Evolutionary conservation across 495 filamentous ascomycete species (phyloP).

Genomic region (Trichoderma orchidacearum): DNA sequence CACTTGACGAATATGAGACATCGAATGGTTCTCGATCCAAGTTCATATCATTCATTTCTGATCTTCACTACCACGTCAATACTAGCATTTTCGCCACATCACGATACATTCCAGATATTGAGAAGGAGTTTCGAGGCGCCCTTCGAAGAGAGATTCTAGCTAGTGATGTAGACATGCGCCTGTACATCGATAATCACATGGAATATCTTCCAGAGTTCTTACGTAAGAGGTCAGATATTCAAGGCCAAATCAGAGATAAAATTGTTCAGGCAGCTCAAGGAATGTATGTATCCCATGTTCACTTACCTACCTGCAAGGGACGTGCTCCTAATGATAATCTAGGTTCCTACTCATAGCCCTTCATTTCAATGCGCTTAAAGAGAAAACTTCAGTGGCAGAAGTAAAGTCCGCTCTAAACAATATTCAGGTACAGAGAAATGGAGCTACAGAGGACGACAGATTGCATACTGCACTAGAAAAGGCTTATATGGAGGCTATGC

Average conservation of each 20-base stretch:
- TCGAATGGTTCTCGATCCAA: background rate
- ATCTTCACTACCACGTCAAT: conserved; percentile 9
- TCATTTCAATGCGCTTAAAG: conserved; percentile 28
- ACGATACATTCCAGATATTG: conserved; percentile 17
- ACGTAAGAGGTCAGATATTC: background rate
- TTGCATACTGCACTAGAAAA: conserved; percentile 10
- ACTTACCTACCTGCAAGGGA: background rate
- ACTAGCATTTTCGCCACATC: conserved; percentile 28
- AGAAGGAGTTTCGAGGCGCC: background rate
- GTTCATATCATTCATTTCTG: conserved; percentile 9
- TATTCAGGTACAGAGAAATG: conserved; percentile 9
- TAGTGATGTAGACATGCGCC: conserved; percentile 13
- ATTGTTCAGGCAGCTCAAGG: background rate
- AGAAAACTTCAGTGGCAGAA: conserved; percentile 15
- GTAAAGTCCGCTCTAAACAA: conserved; percentile 19
- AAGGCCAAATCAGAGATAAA: background rate
- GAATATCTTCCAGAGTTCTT: background rate
- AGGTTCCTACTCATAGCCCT: conserved; percentile 44
- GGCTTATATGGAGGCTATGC: conserved; percentile 30
- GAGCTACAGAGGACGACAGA: background rate
- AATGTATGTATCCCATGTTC: background rate
- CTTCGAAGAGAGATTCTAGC: conserved; percentile 19
- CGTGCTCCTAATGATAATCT: background rate
- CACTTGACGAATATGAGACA: conserved; percentile 26
- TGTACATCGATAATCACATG: conserved; percentile 7